Percentiles rank a stretch among this genome's conserved stretches.
phyloP scores from a whole-genome alignment of 2,329 filamentous ascomycete species.

The Hypocreales sp. region DNA sequence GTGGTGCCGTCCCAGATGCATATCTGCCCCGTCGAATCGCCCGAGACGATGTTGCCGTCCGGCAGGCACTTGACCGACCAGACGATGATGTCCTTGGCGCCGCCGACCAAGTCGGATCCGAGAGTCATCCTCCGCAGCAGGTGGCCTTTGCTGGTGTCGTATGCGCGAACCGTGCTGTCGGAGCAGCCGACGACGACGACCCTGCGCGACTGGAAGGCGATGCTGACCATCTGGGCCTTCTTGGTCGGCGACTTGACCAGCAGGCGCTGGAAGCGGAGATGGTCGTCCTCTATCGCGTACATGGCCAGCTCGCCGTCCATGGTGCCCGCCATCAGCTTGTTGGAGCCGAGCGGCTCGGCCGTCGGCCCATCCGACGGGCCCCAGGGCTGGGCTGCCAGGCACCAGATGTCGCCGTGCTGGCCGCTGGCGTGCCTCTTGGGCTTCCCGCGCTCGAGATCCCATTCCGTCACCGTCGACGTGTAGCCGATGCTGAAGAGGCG shows the following conservation, averaged over 20 bases:
- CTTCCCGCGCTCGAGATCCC: constrained; percentile 70
- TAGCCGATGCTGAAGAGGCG: constrained; percentile 94
- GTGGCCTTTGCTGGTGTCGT: constrained; percentile 67
- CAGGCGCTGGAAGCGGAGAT: constrained; percentile 65
- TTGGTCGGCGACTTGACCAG: constrained; percentile 65
- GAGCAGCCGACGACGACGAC: constrained; percentile 81
- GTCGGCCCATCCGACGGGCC: constrained; percentile 5
- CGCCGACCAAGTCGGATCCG: constrained; percentile 60
- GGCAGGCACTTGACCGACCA: constrained; percentile 86
- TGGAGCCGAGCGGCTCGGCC: constrained; percentile 20
- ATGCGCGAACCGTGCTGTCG: constrained; percentile 88
- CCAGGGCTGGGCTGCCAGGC: constrained; percentile 70
- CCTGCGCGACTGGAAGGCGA: constrained; percentile 75
- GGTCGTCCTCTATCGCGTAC: constrained; percentile 71
- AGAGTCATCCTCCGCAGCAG: constrained; percentile 72
- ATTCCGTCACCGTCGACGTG: constrained; percentile 83
- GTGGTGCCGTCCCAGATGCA: constrained; percentile 90
- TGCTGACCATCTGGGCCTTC: constrained; percentile 77
- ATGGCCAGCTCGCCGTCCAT: constrained; percentile 82
- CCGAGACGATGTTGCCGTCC: constrained; percentile 82
- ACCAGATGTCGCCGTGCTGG: constrained; percentile 95
- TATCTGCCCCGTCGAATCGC: constrained; percentile 86
- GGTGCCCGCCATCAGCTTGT: constrained; percentile 70
- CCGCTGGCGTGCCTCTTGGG: constrained; percentile 74
- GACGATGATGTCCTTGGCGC: constrained; percentile 72